A percentile compares a stretch with the other conserved stretches of the same genome.
Evolutionary conservation across 2,329 filamentous ascomycete genomes (phyloP).

Genomic region (Colletotrichum incanum): DNA sequence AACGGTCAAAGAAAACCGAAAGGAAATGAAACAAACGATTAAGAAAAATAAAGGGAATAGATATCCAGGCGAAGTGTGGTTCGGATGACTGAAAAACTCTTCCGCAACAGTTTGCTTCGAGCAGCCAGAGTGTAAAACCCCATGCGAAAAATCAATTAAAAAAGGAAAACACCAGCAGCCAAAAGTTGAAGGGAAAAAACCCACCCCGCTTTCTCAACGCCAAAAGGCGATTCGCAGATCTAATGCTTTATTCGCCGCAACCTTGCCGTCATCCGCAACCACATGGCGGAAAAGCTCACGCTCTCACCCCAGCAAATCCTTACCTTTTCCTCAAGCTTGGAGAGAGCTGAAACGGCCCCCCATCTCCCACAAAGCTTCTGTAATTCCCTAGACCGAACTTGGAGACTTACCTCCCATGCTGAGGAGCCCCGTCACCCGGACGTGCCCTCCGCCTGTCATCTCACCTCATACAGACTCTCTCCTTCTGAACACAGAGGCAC

Average conservation of each 20-base stretch:
- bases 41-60: background rate
- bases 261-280: background rate
- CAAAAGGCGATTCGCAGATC: slow-evolving; percentile 11
- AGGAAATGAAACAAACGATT: background rate
- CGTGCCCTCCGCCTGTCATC: background rate
- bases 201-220: slow-evolving; percentile 7
- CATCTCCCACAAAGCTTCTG: background rate
- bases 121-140: background rate
- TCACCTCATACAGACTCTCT: background rate
- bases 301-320: background rate
- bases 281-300: background rate
- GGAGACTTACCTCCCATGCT: background rate
- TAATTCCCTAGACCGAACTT: slow-evolving; percentile 12
- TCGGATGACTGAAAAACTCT: background rate
- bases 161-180: background rate
- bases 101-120: background rate
- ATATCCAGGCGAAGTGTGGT: background rate
- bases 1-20: background rate
- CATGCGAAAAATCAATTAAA: background rate
- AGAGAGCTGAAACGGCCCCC: slow-evolving; percentile 18
- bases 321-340: slow-evolving; percentile 1
- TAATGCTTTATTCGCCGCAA: background rate
- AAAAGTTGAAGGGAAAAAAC: too few species aligned
- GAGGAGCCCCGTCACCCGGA: slow-evolving; percentile 13
- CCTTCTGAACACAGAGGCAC: background rate